These are phyloP conservation scores for Hygrophorus pudorinus DNA, from an alignment of 768 basidiomycete species.

Conservation along the genomic window DNA sequence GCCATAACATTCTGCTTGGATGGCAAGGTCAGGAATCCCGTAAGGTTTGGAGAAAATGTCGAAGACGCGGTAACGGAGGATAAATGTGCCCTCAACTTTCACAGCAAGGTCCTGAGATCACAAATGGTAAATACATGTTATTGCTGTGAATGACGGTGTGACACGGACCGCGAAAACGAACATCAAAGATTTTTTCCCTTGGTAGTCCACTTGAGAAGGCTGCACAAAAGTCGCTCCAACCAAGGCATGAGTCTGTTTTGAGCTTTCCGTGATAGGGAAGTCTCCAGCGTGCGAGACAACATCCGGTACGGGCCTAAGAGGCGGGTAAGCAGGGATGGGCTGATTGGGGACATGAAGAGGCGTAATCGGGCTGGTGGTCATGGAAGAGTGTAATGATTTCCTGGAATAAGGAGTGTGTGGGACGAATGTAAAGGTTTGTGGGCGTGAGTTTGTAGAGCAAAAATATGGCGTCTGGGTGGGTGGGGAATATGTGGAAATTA, in stretches of 20 bases:
- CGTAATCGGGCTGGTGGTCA: background rate
- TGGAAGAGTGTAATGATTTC: background rate
- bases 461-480: constrained; percentile 1
- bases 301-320: constrained; percentile 17
- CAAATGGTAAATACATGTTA: background rate
- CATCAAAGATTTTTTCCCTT: constrained; percentile 44
- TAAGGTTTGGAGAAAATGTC: constrained; percentile 40
- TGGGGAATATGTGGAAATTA: constrained; percentile 2
- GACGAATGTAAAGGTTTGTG: constrained; percentile 7
- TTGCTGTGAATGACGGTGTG: constrained; percentile 4
- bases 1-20: constrained; percentile 59
- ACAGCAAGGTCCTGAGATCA: constrained; percentile 58
- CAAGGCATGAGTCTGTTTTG: constrained; percentile 41
- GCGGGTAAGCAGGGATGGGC: constrained; percentile 6
- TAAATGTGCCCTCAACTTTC: constrained; percentile 55
- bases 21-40: constrained; percentile 23
- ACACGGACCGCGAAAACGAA: constrained; percentile 55
- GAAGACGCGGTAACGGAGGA: constrained; percentile 56
- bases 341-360: background rate
- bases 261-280: constrained; percentile 35
- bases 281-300: constrained; percentile 33
- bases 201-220: constrained; percentile 43
- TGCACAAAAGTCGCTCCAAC: constrained; percentile 56
- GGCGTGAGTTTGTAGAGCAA: constrained; percentile 1
- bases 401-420: background rate